These are phyloP conservation scores for Ramaria sp. DNA, from an alignment of 768 basidiomycete genomes.

Conservation along the genomic window DNA sequence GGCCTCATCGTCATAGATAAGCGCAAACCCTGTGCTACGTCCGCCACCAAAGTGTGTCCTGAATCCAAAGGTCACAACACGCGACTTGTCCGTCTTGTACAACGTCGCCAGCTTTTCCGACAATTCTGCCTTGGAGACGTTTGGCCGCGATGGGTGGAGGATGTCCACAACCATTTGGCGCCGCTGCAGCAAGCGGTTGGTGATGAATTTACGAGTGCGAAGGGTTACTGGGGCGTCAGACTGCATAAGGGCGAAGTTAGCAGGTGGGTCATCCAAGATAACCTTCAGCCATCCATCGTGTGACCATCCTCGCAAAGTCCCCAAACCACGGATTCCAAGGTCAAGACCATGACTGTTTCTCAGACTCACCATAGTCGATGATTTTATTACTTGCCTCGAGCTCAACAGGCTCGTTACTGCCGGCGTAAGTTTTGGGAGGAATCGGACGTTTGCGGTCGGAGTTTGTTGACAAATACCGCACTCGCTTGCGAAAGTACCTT, in stretches of 20 bases:
- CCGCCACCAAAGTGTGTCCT: slow-evolving; percentile 97
- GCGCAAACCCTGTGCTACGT: slow-evolving; percentile 89
- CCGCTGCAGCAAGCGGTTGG: slow-evolving; percentile 92
- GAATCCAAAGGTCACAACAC: slow-evolving; percentile 91
- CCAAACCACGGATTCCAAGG: not conserved
- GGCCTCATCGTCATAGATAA: slow-evolving; percentile 95
- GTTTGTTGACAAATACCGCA: not conserved
- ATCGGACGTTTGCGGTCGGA: slow-evolving; percentile 6
- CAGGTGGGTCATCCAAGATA: slow-evolving; percentile 20
- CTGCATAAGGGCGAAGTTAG: slow-evolving; percentile 28
- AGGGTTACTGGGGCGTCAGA: slow-evolving; percentile 88
- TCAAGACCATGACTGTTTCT: not conserved
- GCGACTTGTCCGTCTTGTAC: slow-evolving; percentile 88
- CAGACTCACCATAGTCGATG: slow-evolving; percentile 15
- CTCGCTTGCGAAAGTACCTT: not conserved
- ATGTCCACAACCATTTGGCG: slow-evolving; percentile 94
- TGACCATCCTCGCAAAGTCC: not conserved
- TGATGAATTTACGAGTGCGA: slow-evolving; percentile 98
- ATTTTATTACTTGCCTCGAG: slow-evolving; percentile 17
- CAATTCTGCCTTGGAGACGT: slow-evolving; percentile 87
- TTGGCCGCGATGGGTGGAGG: slow-evolving; percentile 90
- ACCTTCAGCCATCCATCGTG: slow-evolving; percentile 23
- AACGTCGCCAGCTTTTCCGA: slow-evolving; percentile 83
- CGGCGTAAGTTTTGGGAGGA: slow-evolving; percentile 8
- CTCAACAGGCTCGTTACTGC: slow-evolving; percentile 10